Evolutionary conservation across 1,139 yeast genomes (phyloP), one percentile per base, ranked within the genome.

Genomic region (Yamadazyma diospyri): DNA sequence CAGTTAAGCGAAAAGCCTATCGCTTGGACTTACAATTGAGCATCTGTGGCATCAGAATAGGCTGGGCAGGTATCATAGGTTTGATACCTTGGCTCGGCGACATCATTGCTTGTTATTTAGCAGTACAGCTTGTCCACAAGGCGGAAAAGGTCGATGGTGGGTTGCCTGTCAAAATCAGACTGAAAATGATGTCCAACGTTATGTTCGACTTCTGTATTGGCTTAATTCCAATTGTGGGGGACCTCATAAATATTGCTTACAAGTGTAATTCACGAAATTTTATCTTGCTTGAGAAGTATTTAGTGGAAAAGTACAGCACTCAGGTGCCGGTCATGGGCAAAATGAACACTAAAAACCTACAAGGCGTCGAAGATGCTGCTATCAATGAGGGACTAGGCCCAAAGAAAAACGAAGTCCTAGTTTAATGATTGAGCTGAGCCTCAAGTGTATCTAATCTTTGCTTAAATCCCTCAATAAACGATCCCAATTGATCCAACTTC

Each of bases 261-360:
- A 81, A 83, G 59, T 78, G 88, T 35, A 83, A 83, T 46, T 80
- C 86, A 20, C 61, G 95, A 40, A 85, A 85, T 51, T 78, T 80
- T 31, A 61, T 82, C 25, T 45, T 81, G 30, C 56, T 83, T 46
- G 89, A 84, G 51, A 67, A 69, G 36, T 61, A 74, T 42, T 57
- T 82, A 45, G 67, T 70, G 23, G 60, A 64, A 29, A 75, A 74
- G 45, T 59, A 70, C 40, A 39, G 36, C 16, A 21, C 26, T 9
- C 26, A 27, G 12, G 23, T 14, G 5, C 33, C 37, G 24, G 35
- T 22, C 8, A 33, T 22, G 24, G 9, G 32, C 2, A 3, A 27
- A 3, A 33, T 33, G 36, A 14, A 25, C 16, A 15, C 11, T 17
- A 5, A 24, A n/a, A 25, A 33, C 16, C 24, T 33, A 12, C 17